phyloP scores from a whole-genome alignment of 371 early-diverging fungal species.

The Dichotomocladium elegans region DNA sequence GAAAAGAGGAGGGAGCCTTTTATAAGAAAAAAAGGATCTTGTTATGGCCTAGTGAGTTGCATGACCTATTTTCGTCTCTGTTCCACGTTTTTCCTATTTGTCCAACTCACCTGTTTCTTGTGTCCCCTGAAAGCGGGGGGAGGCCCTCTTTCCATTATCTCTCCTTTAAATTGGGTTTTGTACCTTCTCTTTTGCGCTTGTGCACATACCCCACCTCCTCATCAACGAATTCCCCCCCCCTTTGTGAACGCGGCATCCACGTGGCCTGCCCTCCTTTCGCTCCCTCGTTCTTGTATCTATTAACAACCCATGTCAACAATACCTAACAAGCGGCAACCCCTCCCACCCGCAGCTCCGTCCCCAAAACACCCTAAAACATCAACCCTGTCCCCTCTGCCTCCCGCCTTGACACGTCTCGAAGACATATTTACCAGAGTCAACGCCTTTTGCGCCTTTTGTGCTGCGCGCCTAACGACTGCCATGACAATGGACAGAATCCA shows the following conservation, averaged over 20 bases:
- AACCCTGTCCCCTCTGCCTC: conserved; percentile 3
- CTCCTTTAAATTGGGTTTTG: conserved; percentile 1
- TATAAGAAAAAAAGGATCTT: background rate
- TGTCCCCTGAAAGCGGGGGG: too few relatives aligned
- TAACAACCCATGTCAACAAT: background rate
- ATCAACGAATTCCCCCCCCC: background rate
- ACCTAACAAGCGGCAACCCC: too few relatives aligned
- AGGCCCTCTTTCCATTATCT: too few relatives aligned
- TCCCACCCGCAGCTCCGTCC: background rate
- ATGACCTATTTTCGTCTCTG: conserved; percentile 6
- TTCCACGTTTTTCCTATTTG: conserved; percentile 7
- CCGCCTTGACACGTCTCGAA: conserved; percentile 1
- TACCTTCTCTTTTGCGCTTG: too few relatives aligned
- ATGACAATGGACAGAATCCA: conserved; percentile 27
- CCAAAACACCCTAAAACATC: background rate
- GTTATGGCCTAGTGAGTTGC: conserved; percentile 1
- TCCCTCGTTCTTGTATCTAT: background rate
- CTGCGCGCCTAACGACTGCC: conserved; percentile 24
- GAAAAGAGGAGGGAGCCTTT: background rate
- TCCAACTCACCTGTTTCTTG: too few relatives aligned
- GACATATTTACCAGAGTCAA: conserved; percentile 20
- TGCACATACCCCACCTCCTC: background rate
- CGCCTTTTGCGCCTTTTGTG: conserved; percentile 37
- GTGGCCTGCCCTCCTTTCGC: background rate
- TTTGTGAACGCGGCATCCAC: background rate